These are phyloP conservation scores for Calonectria hongkongensis DNA, from an alignment of 2,329 filamentous ascomycete genomes.

Conservation along the genomic window DNA sequence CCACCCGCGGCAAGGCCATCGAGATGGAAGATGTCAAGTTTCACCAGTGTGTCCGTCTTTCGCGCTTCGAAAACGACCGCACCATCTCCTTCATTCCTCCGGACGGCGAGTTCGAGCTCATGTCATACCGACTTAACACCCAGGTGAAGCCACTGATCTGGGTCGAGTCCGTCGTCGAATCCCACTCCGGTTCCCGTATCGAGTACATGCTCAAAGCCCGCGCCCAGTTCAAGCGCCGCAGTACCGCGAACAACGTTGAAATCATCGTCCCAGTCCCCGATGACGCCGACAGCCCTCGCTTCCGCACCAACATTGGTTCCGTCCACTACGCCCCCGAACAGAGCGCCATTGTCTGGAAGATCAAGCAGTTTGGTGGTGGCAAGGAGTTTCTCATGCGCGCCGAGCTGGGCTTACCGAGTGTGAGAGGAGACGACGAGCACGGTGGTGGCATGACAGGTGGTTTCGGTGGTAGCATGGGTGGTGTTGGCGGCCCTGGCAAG, in stretches of 20 bases:
- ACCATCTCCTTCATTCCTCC: conserved; percentile 99
- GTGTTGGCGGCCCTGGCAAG: conserved; percentile 85
- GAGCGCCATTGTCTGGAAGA: conserved; percentile 99
- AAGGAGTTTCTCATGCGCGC: conserved; percentile 99
- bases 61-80: conserved; percentile 97
- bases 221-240: conserved; percentile 98
- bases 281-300: conserved; percentile 95
- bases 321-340: conserved; percentile 99
- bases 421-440: conserved; percentile 95
- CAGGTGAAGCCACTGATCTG: conserved; percentile 99
- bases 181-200: conserved; percentile 94
- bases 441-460: conserved; percentile 98
- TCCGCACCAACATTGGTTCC: conserved; percentile 96
- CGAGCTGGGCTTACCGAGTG: conserved; percentile 93
- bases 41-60: conserved; percentile 97
- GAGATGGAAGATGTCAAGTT: conserved; percentile 99
- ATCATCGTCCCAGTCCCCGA: conserved; percentile 98
- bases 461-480: conserved; percentile 97
- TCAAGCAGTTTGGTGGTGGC: conserved; percentile 98
- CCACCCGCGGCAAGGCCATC: conserved; percentile 95
- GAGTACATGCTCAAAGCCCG: conserved; percentile 99
- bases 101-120: conserved; percentile 98
- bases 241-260: conserved; percentile 98
- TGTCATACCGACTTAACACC: conserved; percentile 99
- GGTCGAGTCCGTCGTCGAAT: conserved; percentile 98